Evolutionary conservation across 2,329 filamentous ascomycete genomes (phyloP), one percentile per base, ranked within the genome.

Genomic region (Plectosphaerella sp.): DNA sequence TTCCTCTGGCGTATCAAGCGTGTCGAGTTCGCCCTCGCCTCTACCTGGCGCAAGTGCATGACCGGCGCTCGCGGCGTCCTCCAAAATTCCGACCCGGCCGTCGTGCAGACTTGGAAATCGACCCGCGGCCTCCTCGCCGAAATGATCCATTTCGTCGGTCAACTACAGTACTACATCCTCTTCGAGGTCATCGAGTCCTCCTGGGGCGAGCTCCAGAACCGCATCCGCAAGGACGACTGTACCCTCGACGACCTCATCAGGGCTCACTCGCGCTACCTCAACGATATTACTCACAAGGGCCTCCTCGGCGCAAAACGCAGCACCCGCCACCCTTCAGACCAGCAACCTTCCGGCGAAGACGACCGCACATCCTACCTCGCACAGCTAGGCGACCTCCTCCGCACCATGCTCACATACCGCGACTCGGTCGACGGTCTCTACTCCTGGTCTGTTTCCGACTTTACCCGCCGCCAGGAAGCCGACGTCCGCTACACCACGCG

Each of bases 1-100:
- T 97, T 99, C 65, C 80, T 99, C 3, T 99, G 94, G 93, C 87
- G 94, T 57, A 91, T 99, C 64, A 99, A 99, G 72, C 87, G 94
- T 25, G 94, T 99, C 49, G 94, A 99, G 64, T 99, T 97, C 64
- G 92, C 90, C 0, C 81, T 99, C 1, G 83, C 88, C 5, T 91
- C 88, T 12, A 94, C 91, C 41, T 99, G 94, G 92, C 86, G 94
- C 52, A 88, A 92, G 58, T 96, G 89, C 70, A 97, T 97, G 85
- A 99, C 94, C 0, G 94, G 94, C 45, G 85, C 92, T 4, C 83
- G 94, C 54, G 91, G 93, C n/a, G 91, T 97, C 1, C 80, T 99
- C 7, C 87, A 88, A 56, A 88, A 83, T 33, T 81, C 88, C 4
- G 86, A 91, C 48, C 66, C 72, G 3, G 81, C 82, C 55, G 83